These are phyloP conservation scores for Acacia melanoxylon DNA, from an alignment of 306 rosid genomes.

Conservation along the genomic window DNA sequence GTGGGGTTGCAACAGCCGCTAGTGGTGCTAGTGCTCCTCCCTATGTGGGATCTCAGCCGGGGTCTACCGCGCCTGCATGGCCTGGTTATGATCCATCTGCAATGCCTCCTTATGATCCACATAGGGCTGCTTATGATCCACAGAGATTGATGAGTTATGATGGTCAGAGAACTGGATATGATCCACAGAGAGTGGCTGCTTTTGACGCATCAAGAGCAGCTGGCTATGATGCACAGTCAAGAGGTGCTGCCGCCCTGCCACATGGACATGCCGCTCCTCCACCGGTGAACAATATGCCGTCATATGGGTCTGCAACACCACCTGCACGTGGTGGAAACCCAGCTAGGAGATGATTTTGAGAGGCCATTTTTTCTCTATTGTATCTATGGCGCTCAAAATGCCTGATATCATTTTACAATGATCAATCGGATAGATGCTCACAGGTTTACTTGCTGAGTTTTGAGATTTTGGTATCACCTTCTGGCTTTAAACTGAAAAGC, in stretches of 20 bases:
- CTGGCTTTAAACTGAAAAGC: not conserved
- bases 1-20: conserved; percentile 22
- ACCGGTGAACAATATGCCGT: conserved; percentile 46
- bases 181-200: conserved; percentile 52
- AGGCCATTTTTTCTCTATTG: conserved; percentile 7
- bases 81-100: conserved; percentile 48
- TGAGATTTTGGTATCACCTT: not conserved
- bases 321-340: conserved; percentile 68
- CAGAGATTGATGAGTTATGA: conserved; percentile 60
- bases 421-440: conserved; percentile 5
- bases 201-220: conserved; percentile 54
- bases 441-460: not conserved
- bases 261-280: conserved; percentile 54
- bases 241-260: conserved; percentile 47
- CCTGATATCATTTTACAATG: not conserved
- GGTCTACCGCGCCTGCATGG: conserved; percentile 43
- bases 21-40: conserved; percentile 40
- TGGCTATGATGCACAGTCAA: conserved; percentile 68
- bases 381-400: conserved; percentile 10
- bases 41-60: conserved; percentile 58
- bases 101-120: conserved; percentile 59
- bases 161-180: conserved; percentile 52
- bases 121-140: conserved; percentile 52
- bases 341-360: conserved; percentile 55
- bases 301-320: conserved; percentile 67